Evolutionary conservation across 129 eudicot species (phyloP), one percentile per base, ranked within the genome.

Genomic region (Flaveria brownii): DNA sequence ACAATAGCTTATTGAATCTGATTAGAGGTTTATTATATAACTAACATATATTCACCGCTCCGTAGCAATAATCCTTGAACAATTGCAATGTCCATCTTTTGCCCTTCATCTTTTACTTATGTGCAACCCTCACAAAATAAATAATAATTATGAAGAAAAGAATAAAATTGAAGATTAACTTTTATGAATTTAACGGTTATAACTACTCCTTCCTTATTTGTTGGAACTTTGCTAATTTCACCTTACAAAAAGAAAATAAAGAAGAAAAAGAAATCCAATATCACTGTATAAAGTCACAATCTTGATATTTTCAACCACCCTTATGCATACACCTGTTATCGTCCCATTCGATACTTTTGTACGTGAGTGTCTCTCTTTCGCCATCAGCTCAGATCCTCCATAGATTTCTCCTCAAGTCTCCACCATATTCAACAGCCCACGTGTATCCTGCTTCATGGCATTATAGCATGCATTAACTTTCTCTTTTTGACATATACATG

Each of bases 311-410:
- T 7, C 46, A 1, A 64, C 70, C 70, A 64, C 1, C 23, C 23
- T 64, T 3, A 64, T 64, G 70, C 70, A 36, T 14, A 63, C 69
- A 63, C 12, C 14, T 63, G 69, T 33, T 33, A 7, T 30, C 20
- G 4, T 30, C 11, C 57, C 70, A 60, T 74, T 22, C n/a, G 78
- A 18, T 74, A 60, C 78, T 74, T 74, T 74, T 45, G 7, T n/a
- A n/a, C n/a, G n/a, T 25, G 2, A 36, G 17, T 43, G 45, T 59
- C 7, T 45, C 8, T 45, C 66, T 28, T 74, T n/a, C 36, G 36
- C 11, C 45, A 17, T 72, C 10, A 42, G 42, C 49, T 72, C 10
- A 42, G 42, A 67, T 18, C 18, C 17, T 72, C 77, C 77, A 72
- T 42, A 30, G 26, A 72, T 17, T 3, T n/a, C 30, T 15, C 55